These are phyloP conservation scores for Penicillium italicum DNA, from an alignment of 2,329 filamentous ascomycete species.

Conservation along the genomic window DNA sequence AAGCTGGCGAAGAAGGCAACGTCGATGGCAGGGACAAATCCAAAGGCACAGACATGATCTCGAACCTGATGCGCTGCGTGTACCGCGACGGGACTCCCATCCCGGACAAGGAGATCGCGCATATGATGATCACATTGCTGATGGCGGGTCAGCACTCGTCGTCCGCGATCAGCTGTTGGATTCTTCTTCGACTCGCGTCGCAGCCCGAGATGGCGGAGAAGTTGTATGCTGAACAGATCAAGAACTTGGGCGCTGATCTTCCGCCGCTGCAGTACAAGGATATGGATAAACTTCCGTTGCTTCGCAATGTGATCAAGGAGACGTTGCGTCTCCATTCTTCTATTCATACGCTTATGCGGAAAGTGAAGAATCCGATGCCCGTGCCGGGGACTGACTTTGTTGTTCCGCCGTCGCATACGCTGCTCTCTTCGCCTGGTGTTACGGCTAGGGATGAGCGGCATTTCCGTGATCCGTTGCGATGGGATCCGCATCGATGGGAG, in stretches of 20 bases:
- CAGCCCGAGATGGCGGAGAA: conserved; percentile 67
- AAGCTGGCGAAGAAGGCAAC: conserved; percentile 19
- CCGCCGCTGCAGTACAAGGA: conserved; percentile 58
- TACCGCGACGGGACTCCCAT: conserved; percentile 71
- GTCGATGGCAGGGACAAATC: conserved; percentile 26
- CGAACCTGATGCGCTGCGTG: conserved; percentile 69
- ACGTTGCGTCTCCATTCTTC: conserved; percentile 68
- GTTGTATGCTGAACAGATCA: conserved; percentile 64
- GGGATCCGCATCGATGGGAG: conserved; percentile 64
- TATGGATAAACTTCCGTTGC: conserved; percentile 58
- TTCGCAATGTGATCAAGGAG: conserved; percentile 65
- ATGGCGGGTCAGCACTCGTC: conserved; percentile 84
- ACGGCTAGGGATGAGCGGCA: conserved; percentile 53
- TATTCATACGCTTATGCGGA: conserved; percentile 70
- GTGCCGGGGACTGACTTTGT: conserved; percentile 59
- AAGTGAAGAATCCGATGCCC: conserved; percentile 64
- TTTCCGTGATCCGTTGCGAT: conserved; percentile 57
- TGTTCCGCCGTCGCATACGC: conserved; percentile 70
- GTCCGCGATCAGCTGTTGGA: conserved; percentile 73
- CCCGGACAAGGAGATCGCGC: conserved; percentile 71
- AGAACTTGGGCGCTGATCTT: conserved; percentile 52
- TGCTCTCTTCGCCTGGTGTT: conserved; percentile 79
- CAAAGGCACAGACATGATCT: conserved; percentile 66
- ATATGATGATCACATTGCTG: conserved; percentile 82
- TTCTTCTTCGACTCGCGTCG: conserved; percentile 68